A percentile compares a stretch with the other conserved stretches of the same genome.
phyloP scores from a whole-genome alignment of 2,329 filamentous ascomycete genomes.

The Ophiostoma ulmi region DNA sequence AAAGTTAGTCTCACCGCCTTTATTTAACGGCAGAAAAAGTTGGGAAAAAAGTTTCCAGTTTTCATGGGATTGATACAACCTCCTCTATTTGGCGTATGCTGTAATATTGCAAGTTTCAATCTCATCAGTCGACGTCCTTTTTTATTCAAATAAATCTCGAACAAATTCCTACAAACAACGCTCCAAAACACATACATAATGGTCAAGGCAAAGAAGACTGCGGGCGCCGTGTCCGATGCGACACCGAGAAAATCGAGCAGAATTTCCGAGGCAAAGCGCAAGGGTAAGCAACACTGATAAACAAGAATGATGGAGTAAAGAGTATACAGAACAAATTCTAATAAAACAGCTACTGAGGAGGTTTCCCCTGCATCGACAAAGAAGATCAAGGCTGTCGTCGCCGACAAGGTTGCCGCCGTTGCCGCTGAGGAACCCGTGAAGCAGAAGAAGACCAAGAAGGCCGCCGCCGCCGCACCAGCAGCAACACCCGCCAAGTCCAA shows the following conservation, averaged over 20 bases:
- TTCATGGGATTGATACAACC: slow-evolving; percentile 15
- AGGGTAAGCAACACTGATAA: slow-evolving; percentile 19
- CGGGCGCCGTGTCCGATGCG: slow-evolving; percentile 15
- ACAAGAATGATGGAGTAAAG: background rate
- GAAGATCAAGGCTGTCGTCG: slow-evolving; percentile 23
- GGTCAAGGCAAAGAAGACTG: slow-evolving; percentile 22
- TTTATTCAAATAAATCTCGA: background rate
- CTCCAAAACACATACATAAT: background rate
- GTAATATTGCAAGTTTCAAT: background rate
- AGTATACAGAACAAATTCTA: background rate
- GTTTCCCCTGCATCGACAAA: slow-evolving; percentile 21
- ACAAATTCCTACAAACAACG: background rate
- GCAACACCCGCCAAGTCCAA: slow-evolving; percentile 21
- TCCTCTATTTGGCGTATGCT: slow-evolving; percentile 14
- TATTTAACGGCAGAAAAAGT: slow-evolving; percentile 26
- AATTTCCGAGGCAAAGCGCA: slow-evolving; percentile 25
- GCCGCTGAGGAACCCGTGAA: slow-evolving; percentile 5
- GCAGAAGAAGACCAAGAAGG: slow-evolving; percentile 19
- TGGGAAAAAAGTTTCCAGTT: slow-evolving; percentile 23
- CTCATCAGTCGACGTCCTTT: background rate
- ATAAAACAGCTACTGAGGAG: slow-evolving; percentile 24
- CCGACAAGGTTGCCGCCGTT: background rate
- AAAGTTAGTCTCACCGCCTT: slow-evolving; percentile 22
- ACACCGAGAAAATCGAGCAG: slow-evolving; percentile 25
- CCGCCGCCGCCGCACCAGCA: slow-evolving; percentile 14